Conservation (phyloP, 2,329 filamentous ascomycete genomes). For the Aspergillus novofumigatus region DNA sequence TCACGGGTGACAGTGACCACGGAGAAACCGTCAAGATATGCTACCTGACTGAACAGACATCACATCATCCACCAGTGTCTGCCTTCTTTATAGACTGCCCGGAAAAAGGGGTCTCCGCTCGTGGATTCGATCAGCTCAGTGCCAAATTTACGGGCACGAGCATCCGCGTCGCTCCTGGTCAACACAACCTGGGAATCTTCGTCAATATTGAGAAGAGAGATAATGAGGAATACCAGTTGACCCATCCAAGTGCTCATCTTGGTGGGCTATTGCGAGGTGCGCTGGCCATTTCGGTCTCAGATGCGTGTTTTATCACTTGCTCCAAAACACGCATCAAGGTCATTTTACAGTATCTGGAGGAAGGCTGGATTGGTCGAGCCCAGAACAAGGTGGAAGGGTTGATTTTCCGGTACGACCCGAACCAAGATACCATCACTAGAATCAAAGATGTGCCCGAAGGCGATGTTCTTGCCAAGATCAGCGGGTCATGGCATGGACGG, state of each 20-base stretch:
- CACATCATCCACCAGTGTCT: conserved; percentile 94
- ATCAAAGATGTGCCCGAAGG: conserved; percentile 84
- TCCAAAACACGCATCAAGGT: conserved; percentile 86
- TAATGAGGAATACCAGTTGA: conserved; percentile 90
- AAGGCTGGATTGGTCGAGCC: conserved; percentile 87
- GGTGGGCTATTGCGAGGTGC: conserved; percentile 82
- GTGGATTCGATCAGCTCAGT: conserved; percentile 91
- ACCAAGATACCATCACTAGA: conserved; percentile 73
- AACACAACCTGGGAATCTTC: conserved; percentile 95
- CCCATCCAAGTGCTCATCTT: conserved; percentile 87
- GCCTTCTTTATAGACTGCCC: conserved; percentile 93
- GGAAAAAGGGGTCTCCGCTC: conserved; percentile 79
- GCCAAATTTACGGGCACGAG: conserved; percentile 97
- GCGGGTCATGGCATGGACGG: conserved; percentile 78
- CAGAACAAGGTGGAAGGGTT: conserved; percentile 91
- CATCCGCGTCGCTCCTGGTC: conserved; percentile 83
- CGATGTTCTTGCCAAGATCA: conserved; percentile 76
- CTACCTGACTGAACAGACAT: conserved; percentile 96
- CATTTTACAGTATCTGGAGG: conserved; percentile 88
- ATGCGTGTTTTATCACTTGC: conserved; percentile 84
- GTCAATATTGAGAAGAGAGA: conserved; percentile 74
- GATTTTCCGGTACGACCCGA: conserved; percentile 83
- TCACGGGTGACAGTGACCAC: conserved; percentile 28
- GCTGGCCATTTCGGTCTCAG: conserved; percentile 85
- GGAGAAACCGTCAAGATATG: conserved; percentile 68